Conservation (phyloP, 345 rosid species). For the Kandelia obovata region DNA sequence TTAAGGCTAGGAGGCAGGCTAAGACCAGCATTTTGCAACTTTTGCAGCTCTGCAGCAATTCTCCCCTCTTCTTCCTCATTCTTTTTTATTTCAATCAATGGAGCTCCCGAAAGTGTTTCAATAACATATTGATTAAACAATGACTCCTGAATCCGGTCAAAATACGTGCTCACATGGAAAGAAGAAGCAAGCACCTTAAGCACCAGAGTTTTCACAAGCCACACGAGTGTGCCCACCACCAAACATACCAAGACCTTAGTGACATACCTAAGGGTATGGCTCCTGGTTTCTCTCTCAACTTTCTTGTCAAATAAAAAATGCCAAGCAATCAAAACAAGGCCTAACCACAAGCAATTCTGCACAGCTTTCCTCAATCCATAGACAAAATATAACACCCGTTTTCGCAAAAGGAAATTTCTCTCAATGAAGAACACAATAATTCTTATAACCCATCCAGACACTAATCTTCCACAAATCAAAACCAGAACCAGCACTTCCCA, state of each 20-base stretch:
- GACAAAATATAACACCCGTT: conserved; percentile 31
- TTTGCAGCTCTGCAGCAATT: conserved; percentile 19
- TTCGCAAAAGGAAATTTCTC: conserved; percentile 32
- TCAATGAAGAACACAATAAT: conserved; percentile 30
- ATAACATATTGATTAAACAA: conserved; percentile 32
- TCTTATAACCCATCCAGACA: conserved; percentile 33
- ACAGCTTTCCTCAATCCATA: conserved; percentile 32
- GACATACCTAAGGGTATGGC: conserved; percentile 14
- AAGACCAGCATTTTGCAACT: conserved; percentile 26
- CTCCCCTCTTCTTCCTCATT: conserved; percentile 26
- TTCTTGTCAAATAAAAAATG: conserved; percentile 30
- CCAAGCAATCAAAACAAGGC: conserved; percentile 36
- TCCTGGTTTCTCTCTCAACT: conserved; percentile 29
- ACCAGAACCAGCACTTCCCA: conserved; percentile 25
- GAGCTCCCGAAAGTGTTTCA: conserved; percentile 32
- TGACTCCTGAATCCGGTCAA: conserved; percentile 34
- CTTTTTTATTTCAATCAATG: conserved; percentile 24
- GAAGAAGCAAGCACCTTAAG: conserved; percentile 38
- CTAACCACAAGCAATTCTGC: conserved; percentile 35
- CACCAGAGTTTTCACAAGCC: conserved; percentile 32
- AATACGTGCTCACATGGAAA: conserved; percentile 34
- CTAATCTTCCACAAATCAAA: conserved; percentile 29
- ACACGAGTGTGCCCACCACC: conserved; percentile 28
- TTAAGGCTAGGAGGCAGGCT: conserved; percentile 23
- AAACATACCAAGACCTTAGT: conserved; percentile 29